These are phyloP conservation scores for Zygosaccharomyces pseudobailii DNA, from an alignment of 1,139 yeast species.

Conservation along the genomic window DNA sequence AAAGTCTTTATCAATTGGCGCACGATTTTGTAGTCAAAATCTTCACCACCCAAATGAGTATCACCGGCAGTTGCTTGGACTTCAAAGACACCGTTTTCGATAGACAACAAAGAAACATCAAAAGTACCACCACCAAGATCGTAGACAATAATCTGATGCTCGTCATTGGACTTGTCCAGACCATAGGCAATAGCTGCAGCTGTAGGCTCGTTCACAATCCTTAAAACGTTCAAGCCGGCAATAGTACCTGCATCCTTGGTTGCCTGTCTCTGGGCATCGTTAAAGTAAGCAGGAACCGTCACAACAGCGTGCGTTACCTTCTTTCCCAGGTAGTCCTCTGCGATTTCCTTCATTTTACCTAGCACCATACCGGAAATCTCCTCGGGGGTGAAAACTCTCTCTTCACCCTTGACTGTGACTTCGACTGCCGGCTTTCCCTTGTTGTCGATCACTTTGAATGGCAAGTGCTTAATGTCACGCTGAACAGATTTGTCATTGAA, in stretches of 20 bases:
- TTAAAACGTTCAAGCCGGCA: conserved; percentile 85
- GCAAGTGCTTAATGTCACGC: conserved; percentile 77
- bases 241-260: conserved; percentile 94
- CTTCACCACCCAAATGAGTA: conserved; percentile 96
- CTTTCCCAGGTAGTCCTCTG: conserved; percentile 86
- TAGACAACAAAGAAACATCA: conserved; percentile 83
- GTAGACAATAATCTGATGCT: conserved; percentile 85
- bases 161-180: conserved; percentile 80
- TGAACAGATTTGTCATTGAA: conserved; percentile 72
- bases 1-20: conserved; percentile 79
- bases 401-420: conserved; percentile 64
- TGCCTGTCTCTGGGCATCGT: conserved; percentile 96
- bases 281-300: conserved; percentile 94
- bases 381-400: conserved; percentile 76
- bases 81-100: conserved; percentile 92
- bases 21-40: conserved; percentile 85
- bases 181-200: conserved; percentile 98
- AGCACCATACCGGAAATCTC: conserved; percentile 90
- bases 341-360: conserved; percentile 88
- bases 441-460: conserved; percentile 62
- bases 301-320: conserved; percentile 92
- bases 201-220: conserved; percentile 94
- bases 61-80: conserved; percentile 95
- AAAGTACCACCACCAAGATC: conserved; percentile 98
- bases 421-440: conserved; percentile 77